phyloP scores from a whole-genome alignment of 2,329 filamentous ascomycete species.

The Fusarium pseudograminearum region DNA sequence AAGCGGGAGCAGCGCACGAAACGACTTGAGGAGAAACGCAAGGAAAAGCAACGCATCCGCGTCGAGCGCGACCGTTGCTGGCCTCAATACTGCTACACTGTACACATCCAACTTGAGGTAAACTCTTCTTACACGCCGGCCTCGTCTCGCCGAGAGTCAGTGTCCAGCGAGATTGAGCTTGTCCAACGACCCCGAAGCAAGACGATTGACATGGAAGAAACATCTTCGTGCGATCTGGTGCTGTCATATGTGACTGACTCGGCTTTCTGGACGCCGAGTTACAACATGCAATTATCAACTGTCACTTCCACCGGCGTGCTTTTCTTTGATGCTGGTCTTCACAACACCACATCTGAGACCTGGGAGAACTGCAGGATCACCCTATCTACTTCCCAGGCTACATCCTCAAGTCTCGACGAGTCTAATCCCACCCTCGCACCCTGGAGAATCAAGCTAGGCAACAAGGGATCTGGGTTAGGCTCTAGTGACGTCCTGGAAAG shows the following conservation, averaged over 20 bases:
- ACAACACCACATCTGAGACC: slow-evolving; percentile 72
- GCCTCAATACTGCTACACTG: slow-evolving; percentile 62
- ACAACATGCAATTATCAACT: slow-evolving; percentile 72
- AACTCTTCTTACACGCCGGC: slow-evolving; percentile 54
- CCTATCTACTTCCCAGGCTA: slow-evolving; percentile 73
- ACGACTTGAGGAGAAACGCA: slow-evolving; percentile 52
- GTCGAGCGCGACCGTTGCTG: slow-evolving; percentile 61
- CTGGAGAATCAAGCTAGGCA: slow-evolving; percentile 67
- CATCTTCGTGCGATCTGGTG: slow-evolving; percentile 58
- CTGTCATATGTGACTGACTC: slow-evolving; percentile 70
- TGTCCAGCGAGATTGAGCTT: slow-evolving; percentile 66
- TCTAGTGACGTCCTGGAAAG: slow-evolving; percentile 54
- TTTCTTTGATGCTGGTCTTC: slow-evolving; percentile 72
- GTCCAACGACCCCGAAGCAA: slow-evolving; percentile 54
- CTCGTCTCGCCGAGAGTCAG: slow-evolving; percentile 63
- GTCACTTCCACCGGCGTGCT: slow-evolving; percentile 64
- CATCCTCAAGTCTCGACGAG: slow-evolving; percentile 67
- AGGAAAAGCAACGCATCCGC: slow-evolving; percentile 60
- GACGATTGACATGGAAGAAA: slow-evolving; percentile 34
- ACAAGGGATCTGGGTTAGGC: slow-evolving; percentile 34
- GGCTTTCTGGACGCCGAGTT: slow-evolving; percentile 71
- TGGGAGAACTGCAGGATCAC: slow-evolving; percentile 71
- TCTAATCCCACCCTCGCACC: slow-evolving; percentile 65
- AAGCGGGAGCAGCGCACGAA: slow-evolving; percentile 52
- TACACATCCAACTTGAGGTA: slow-evolving; percentile 65